phyloP scores from a whole-genome alignment of 2,329 filamentous ascomycete species.

The Fusarium sambucinum region DNA sequence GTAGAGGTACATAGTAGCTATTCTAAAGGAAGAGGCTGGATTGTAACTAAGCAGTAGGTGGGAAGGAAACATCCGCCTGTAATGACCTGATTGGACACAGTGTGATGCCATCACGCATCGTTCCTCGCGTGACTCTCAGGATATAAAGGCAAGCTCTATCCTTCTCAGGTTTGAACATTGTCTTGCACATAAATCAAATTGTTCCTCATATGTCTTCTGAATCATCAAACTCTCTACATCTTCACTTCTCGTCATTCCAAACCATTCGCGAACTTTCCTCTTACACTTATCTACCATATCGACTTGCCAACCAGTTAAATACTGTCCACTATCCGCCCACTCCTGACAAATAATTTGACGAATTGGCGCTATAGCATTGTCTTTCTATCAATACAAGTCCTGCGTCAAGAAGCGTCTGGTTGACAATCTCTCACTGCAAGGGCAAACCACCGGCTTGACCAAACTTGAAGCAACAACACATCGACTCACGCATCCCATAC shows the following conservation, averaged over 20 bases:
- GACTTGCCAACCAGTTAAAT: neutral
- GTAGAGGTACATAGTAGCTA: neutral
- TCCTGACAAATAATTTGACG: slow-evolving; percentile 5
- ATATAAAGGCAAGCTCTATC: slow-evolving; percentile 46
- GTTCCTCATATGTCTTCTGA: slow-evolving; percentile 7
- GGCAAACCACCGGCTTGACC: slow-evolving; percentile 2
- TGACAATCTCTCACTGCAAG: slow-evolving; percentile 9
- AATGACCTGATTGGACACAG: slow-evolving; percentile 48
- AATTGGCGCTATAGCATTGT: neutral
- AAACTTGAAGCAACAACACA: slow-evolving; percentile 9
- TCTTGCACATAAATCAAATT: slow-evolving; percentile 1
- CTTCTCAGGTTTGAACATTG: slow-evolving; percentile 22
- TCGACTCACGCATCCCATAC: slow-evolving; percentile 12
- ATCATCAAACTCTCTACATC: neutral
- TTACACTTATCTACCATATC: neutral
- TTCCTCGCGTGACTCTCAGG: slow-evolving; percentile 46
- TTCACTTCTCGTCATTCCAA: neutral
- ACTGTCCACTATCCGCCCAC: neutral
- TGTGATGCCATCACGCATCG: slow-evolving; percentile 46
- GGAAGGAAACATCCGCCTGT: slow-evolving; percentile 30
- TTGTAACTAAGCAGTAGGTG: slow-evolving; percentile 1
- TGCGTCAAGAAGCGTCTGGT: neutral
- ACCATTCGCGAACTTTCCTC: slow-evolving; percentile 1
- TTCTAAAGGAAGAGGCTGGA: neutral
- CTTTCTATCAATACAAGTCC: neutral